Percentiles rank a stretch among this genome's conserved stretches.
phyloP scores from a whole-genome alignment of 108 stramenopile species.

The Nitzschia sp. region DNA sequence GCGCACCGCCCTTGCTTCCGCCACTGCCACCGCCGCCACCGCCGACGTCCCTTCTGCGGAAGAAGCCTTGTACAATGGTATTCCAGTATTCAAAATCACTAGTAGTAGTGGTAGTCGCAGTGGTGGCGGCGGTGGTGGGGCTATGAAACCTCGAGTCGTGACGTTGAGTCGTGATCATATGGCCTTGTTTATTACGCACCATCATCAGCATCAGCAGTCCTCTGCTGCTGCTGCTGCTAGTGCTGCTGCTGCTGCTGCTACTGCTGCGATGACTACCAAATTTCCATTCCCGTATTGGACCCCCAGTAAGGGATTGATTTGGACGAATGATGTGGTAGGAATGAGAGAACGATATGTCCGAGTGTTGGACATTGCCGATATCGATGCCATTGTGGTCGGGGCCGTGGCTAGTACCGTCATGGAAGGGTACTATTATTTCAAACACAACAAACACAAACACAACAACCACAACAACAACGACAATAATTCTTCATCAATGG shows the following conservation, averaged over 20 bases:
- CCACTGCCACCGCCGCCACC: no score
- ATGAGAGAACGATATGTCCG: slow-evolving; percentile 29
- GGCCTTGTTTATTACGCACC: slow-evolving; percentile 68
- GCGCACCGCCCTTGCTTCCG: no score
- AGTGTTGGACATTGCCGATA: slow-evolving; percentile 70
- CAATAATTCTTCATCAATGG: slow-evolving; percentile 17
- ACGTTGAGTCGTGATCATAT: slow-evolving; percentile 62
- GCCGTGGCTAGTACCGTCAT: slow-evolving; percentile 59
- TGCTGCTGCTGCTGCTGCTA: background rate
- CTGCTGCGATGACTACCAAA: background rate
- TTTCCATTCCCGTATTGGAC: slow-evolving; percentile 23
- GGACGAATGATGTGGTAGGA: slow-evolving; percentile 9
- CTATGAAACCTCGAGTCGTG: slow-evolving; percentile 40
- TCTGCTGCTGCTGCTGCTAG: no score
- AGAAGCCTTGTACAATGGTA: no score
- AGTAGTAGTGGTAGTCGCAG: no score
- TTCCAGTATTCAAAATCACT: no score
- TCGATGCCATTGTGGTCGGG: slow-evolving; percentile 54
- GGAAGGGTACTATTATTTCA: no score
- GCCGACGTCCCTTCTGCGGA: no score
- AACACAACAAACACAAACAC: no score
- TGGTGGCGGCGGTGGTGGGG: no score
- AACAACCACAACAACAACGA: slow-evolving; percentile 12
- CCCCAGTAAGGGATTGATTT: slow-evolving; percentile 20
- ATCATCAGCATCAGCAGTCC: slow-evolving; percentile 23